Conservation (phyloP, 768 basidiomycete species). For the Gymnopilus dilepis region DNA sequence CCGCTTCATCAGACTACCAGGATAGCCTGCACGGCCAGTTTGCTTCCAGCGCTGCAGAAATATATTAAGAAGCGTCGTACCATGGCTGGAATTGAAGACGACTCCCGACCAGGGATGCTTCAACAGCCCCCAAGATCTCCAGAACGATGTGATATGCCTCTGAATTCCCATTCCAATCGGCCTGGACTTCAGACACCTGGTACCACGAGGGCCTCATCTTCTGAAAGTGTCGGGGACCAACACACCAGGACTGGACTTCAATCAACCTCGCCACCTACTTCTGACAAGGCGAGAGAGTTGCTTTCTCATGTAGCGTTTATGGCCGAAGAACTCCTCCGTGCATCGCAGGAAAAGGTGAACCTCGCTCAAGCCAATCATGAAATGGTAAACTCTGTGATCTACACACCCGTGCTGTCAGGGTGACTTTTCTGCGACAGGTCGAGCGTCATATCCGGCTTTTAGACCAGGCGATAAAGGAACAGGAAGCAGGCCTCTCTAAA, state of each 20-base stretch:
- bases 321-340: conserved; percentile 62
- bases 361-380: conserved; percentile 74
- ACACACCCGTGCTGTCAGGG: not conserved
- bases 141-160: not conserved
- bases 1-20: conserved; percentile 1
- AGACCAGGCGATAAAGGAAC: conserved; percentile 65
- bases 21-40: conserved; percentile 38
- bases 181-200: not conserved
- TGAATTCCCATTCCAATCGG: not conserved
- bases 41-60: conserved; percentile 49
- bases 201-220: not conserved
- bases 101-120: not conserved
- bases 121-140: not conserved
- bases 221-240: not conserved
- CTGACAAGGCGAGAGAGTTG: conserved; percentile 50
- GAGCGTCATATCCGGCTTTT: conserved; percentile 81
- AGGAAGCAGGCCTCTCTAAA: conserved; percentile 47
- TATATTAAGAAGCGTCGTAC: conserved; percentile 44
- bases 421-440: conserved; percentile 49
- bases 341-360: conserved; percentile 80
- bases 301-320: conserved; percentile 63
- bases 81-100: conserved; percentile 16
- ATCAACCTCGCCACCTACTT: conserved; percentile 23
- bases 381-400: conserved; percentile 50
- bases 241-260: not conserved